A percentile compares a stretch with the other conserved stretches of the same genome.
Conservation (phyloP, 73 alveolate genomes). For the Tetrahymena elliotti region DNA sequence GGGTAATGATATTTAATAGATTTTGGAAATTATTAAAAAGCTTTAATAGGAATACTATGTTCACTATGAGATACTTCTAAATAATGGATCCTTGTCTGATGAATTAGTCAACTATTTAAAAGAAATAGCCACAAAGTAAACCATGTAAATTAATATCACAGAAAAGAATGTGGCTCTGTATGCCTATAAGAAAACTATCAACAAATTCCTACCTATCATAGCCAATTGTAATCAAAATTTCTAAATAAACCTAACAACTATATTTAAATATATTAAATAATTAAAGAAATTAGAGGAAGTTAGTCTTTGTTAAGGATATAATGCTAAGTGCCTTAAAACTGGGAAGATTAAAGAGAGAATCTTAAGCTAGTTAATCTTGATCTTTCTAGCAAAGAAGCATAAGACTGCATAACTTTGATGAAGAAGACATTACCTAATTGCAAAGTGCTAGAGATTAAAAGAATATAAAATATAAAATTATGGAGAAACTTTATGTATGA, state of each 20-base stretch:
- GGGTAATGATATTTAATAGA: neutral
- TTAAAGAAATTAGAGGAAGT: neutral
- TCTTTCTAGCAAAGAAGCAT: neutral
- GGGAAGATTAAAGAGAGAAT: neutral
- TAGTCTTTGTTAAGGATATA: neutral
- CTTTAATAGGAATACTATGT: neutral
- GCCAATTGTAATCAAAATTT: neutral
- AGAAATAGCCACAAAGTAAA: neutral
- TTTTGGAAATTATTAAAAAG: neutral
- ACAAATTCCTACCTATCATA: neutral
- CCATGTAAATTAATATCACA: neutral
- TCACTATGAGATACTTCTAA: neutral
- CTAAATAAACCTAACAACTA: neutral
- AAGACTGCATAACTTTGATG: neutral
- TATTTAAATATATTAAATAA: neutral
- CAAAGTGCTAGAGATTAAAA: neutral
- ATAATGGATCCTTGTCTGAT: neutral
- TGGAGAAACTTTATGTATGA: neutral
- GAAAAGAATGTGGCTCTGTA: neutral
- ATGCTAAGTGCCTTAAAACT: neutral
- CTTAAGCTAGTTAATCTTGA: neutral
- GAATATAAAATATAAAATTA: neutral
- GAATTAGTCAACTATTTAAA: neutral
- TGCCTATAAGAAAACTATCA: neutral
- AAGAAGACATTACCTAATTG: neutral